phyloP scores from a whole-genome alignment of 345 rosid species.

The Citrus cavaleriei region DNA sequence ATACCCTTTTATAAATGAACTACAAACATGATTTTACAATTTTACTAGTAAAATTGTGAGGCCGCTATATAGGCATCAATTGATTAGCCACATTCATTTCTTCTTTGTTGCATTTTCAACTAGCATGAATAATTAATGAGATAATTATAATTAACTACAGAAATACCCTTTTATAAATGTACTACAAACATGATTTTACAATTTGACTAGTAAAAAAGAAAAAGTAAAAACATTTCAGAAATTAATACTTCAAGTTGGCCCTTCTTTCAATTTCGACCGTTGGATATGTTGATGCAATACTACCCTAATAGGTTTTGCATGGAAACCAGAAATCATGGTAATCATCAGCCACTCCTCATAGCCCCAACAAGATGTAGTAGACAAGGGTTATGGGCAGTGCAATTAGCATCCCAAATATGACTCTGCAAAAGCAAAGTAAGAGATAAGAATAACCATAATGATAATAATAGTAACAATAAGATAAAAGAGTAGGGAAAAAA shows the following conservation, averaged over 20 bases:
- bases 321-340: constrained; percentile 11
- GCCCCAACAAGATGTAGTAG: constrained; percentile 84
- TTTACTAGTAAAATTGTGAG: constrained; percentile 9
- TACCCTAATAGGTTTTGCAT: neutral
- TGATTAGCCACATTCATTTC: neutral
- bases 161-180: constrained; percentile 13
- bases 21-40: constrained; percentile 25
- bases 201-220: constrained; percentile 11
- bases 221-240: constrained; percentile 1
- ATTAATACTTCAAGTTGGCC: constrained; percentile 9
- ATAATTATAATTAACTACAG: constrained; percentile 13
- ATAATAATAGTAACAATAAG: neutral
- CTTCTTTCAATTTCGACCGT: constrained; percentile 1
- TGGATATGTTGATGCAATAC: constrained; percentile 6
- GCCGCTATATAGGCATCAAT: neutral
- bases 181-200: constrained; percentile 42
- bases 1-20: constrained; percentile 15
- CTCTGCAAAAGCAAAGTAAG: constrained; percentile 41
- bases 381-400: constrained; percentile 94
- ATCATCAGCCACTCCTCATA: constrained; percentile 25
- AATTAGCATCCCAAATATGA: constrained; percentile 95
- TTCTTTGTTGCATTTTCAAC: neutral
- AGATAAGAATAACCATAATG: neutral
- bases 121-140: constrained; percentile 2
- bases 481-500: neutral